These are phyloP conservation scores for Ceratobasidium sp. DNA, from an alignment of 1,284 basidiomycete species.

Conservation along the genomic window DNA sequence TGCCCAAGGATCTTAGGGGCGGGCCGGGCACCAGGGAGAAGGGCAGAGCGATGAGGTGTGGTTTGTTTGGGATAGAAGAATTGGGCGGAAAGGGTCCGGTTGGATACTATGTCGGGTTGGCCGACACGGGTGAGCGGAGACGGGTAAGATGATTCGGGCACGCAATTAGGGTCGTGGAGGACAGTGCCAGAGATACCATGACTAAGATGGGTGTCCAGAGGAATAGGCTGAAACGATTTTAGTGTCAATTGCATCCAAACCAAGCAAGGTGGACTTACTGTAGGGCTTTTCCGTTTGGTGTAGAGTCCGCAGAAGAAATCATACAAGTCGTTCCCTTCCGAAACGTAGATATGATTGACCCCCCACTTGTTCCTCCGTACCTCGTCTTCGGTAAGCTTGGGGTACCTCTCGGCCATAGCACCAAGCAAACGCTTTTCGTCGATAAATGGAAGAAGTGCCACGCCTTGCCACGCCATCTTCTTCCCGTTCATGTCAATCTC, in stretches of 20 bases:
- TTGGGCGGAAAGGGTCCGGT: conserved; percentile 86
- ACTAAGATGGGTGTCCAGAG: conserved; percentile 77
- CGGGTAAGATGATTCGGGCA: conserved; percentile 92
- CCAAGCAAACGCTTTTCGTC: conserved; percentile 85
- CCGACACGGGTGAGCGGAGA: conserved; percentile 72
- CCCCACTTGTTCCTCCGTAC: conserved; percentile 87
- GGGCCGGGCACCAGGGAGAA: conserved; percentile 81
- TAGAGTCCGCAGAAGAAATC: conserved; percentile 90
- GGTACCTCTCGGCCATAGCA: conserved; percentile 84
- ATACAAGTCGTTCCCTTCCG: conserved; percentile 86
- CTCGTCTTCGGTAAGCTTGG: conserved; percentile 84
- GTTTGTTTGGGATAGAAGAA: conserved; percentile 93
- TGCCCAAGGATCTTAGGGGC: conserved; percentile 74
- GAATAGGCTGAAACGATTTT: conserved; percentile 55
- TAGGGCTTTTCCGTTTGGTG: conserved; percentile 83
- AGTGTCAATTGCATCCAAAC: conserved; percentile 43
- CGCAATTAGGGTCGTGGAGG: conserved; percentile 86
- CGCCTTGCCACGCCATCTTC: conserved; percentile 99
- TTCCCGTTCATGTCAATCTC: conserved; percentile 99
- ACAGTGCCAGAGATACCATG: conserved; percentile 86
- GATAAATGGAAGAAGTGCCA: conserved; percentile 96
- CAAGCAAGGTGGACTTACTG: conserved; percentile 66
- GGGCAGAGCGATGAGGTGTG: conserved; percentile 84
- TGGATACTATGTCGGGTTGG: conserved; percentile 85
- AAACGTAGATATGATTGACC: conserved; percentile 86